Evolutionary conservation across 2,329 filamentous ascomycete species (phyloP), one percentile per base, ranked within the genome.

Genomic region (Fusarium avenaceum): DNA sequence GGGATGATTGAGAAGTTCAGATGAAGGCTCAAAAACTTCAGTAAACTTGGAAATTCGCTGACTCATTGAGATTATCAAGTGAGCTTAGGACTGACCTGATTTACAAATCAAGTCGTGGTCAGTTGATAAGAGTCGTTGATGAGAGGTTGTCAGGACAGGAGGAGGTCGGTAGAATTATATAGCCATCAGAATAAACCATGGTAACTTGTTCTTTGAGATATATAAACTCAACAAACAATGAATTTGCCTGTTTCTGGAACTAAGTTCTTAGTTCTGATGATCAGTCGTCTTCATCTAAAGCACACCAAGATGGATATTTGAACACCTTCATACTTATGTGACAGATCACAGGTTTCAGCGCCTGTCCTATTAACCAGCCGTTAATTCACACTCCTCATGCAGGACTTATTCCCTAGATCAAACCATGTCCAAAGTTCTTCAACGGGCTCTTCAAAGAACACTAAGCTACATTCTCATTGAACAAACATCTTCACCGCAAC

Each of bases 1-100:
- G 0, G n/a, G 46, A 14, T 56, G 46, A 3, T 35, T 20, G n/a
- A 45, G 11, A 24, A 50, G 14, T 39, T 40, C 22, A 8, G 28
- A 10, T 14, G 35, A 14, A 26, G 42, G 38, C 7, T 52, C 26
- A 26, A 53, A 54, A 3, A 33, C 20, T 9, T 67, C 58, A 7
- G 48, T 28, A 22, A 67, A 52, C 10, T 20, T 49, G 7, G 59
- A 17, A 5, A 22, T 39, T n/a, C 39, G 20, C 26, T 20, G 2
- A 17, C 13, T 9, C 26, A 5, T 24, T 14, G n/a, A 20, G 10
- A 8, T 14, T 45, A 8, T 4, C 9, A 14, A 7, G n/a, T 17
- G 6, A 14, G 4, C 5, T 26, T 10, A 19, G 17, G 11, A 15
- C 15, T 35, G 33, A 14, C 14, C 17, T 19, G 11, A 7, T 19